Conservation (phyloP, 2,329 filamentous ascomycete genomes). For the Didymellaceae sp. region DNA sequence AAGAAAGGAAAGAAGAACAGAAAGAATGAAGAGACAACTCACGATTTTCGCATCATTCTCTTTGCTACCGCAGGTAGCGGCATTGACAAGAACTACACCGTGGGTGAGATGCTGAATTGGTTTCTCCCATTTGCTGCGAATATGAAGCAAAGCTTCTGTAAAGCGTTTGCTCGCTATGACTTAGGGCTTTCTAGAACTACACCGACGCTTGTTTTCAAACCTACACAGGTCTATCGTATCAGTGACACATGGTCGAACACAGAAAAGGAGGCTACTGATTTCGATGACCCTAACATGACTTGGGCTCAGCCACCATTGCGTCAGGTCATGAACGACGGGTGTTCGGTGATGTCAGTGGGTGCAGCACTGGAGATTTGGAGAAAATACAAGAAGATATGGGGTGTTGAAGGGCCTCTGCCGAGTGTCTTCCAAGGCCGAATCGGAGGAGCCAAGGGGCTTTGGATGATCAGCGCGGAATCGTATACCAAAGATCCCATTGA, state of each 20-base stretch:
- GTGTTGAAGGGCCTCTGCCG: constrained; percentile 70
- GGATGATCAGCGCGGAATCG: constrained; percentile 65
- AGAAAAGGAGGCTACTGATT: constrained; percentile 42
- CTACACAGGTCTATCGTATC: constrained; percentile 44
- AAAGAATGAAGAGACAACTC: constrained; percentile 11
- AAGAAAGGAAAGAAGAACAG: constrained; percentile 37
- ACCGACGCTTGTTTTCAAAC: constrained; percentile 46
- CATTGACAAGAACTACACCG: constrained; percentile 25
- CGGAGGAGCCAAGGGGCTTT: constrained; percentile 77
- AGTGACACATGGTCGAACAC: constrained; percentile 42
- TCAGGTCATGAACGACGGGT: constrained; percentile 60
- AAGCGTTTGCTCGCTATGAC: constrained; percentile 52
- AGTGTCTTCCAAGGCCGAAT: constrained; percentile 73
- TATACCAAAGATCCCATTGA: constrained; percentile 53
- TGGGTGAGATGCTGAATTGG: constrained; percentile 48
- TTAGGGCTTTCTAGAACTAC: constrained; percentile 52
- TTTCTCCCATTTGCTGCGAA: constrained; percentile 50
- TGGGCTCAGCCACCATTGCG: constrained; percentile 26
- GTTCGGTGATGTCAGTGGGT: constrained; percentile 67
- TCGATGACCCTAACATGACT: constrained; percentile 42
- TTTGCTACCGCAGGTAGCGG: constrained; percentile 45
- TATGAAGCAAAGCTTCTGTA: constrained; percentile 46
- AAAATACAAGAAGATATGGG: constrained; percentile 58
- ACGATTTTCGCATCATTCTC: constrained; percentile 40
- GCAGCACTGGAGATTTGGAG: constrained; percentile 63